phyloP scores from a whole-genome alignment of 2,329 filamentous ascomycete genomes.

The Chaetomiaceae sp. region DNA sequence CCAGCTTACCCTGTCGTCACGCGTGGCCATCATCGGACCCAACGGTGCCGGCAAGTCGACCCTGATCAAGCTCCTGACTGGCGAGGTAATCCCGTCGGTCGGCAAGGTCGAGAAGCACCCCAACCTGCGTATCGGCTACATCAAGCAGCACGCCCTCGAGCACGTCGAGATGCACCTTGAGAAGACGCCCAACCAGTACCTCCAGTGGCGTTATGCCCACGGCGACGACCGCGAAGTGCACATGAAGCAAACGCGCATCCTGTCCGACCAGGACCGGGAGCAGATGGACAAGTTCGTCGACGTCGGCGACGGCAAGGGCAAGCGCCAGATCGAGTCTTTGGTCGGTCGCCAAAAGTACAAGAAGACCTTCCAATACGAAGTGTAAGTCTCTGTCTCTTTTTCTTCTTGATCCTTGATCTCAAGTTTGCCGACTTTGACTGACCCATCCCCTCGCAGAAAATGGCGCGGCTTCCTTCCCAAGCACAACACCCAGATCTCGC shows the following conservation, averaged over 20 bases:
- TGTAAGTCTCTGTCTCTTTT: conserved; percentile 48
- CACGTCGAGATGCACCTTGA: conserved; percentile 99
- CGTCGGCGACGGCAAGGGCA: conserved; percentile 73
- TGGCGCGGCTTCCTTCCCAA: conserved; percentile 88
- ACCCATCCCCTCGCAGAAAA: conserved; percentile 61
- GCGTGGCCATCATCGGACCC: conserved; percentile 92
- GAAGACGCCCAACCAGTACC: conserved; percentile 98
- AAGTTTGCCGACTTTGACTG: conserved; percentile 23
- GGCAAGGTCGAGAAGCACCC: conserved; percentile 97
- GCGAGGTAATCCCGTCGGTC: conserved; percentile 75
- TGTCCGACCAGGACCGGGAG: conserved; percentile 76
- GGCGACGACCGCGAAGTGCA: conserved; percentile 95
- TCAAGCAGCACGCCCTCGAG: conserved; percentile 98
- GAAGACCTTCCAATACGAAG: conserved; percentile 98
- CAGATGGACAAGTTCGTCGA: conserved; percentile 93
- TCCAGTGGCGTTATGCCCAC: conserved; percentile 97
- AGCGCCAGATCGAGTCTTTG: conserved; percentile 74
- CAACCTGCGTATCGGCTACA: conserved; percentile 97
- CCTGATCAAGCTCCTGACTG: conserved; percentile 93
- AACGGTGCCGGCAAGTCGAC: conserved; percentile 99
- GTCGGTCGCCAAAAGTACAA: conserved; percentile 98
- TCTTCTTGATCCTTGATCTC: no score
- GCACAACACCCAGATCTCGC: conserved; percentile 86
- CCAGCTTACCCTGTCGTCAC: conserved; percentile 80
- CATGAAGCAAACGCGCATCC: conserved; percentile 91